phyloP scores from a whole-genome alignment of 148 eudicot genomes.

The Fagopyrum esculentum region DNA sequence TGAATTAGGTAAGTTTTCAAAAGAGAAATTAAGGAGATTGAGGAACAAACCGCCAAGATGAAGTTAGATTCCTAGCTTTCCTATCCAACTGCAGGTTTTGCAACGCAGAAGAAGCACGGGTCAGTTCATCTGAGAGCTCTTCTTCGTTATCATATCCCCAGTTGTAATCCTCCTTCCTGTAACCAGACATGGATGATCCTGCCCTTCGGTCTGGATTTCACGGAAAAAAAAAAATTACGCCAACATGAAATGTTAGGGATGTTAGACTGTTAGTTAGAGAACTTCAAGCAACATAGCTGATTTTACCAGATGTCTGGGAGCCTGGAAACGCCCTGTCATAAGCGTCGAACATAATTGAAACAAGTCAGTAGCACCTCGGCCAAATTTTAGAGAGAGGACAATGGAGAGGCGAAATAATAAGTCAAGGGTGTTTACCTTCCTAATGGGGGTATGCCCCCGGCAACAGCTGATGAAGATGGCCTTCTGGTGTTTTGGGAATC shows the following conservation, averaged over 20 bases:
- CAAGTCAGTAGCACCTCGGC: neutral
- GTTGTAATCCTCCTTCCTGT: conserved; percentile 80
- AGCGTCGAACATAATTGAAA: conserved; percentile 9
- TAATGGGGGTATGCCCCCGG: conserved; percentile 83
- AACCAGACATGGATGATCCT: conserved; percentile 68
- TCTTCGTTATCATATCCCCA: conserved; percentile 82
- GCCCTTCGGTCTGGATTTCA: conserved; percentile 58
- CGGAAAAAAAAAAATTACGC: neutral
- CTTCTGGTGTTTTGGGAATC: conserved; percentile 63
- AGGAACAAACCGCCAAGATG: conserved; percentile 76
- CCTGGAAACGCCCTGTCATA: conserved; percentile 53
- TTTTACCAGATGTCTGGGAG: conserved; percentile 79
- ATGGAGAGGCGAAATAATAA: neutral
- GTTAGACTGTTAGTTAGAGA: neutral
- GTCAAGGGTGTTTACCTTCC: conserved; percentile 49
- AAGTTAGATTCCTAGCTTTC: conserved; percentile 78
- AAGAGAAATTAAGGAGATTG: neutral
- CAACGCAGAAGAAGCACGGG: conserved; percentile 72
- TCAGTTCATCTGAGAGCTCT: conserved; percentile 68
- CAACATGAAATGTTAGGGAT: neutral
- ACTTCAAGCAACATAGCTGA: neutral
- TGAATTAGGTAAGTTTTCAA: too few species aligned
- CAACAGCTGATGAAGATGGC: conserved; percentile 70
- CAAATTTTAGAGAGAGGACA: neutral
- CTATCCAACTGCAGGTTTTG: conserved; percentile 94